Conservation (phyloP, 75 land plant species). For the Gnetum montanum region DNA sequence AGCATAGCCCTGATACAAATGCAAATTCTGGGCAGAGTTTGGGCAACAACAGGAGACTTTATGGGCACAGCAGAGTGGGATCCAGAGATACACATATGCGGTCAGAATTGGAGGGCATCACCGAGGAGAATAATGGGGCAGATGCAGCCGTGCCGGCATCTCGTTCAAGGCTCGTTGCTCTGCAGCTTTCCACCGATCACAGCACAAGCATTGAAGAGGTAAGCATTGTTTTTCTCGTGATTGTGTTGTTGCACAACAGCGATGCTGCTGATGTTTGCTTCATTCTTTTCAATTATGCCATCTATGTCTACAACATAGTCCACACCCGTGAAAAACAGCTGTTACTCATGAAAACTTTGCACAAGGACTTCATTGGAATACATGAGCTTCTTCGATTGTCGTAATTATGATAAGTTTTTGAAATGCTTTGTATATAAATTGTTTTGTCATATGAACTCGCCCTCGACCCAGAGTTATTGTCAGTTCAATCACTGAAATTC, state of each 20-base stretch:
- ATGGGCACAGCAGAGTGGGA: conserved; percentile 1
- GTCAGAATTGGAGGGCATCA: conserved; percentile 46
- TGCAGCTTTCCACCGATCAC: conserved; percentile 91
- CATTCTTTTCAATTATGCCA: too few species aligned
- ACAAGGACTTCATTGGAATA: too few species aligned
- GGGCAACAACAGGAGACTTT: background rate
- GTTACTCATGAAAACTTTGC: too few species aligned
- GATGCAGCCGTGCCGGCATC: conserved; percentile 20
- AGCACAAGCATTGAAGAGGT: conserved; percentile 94
- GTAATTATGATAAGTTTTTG: too few species aligned
- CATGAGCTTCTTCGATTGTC: too few species aligned
- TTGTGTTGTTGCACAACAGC: background rate
- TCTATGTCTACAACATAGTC: too few species aligned
- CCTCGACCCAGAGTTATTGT: too few species aligned
- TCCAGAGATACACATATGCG: conserved; percentile 14
- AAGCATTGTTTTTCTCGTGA: conserved; percentile 16
- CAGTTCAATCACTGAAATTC: too few species aligned
- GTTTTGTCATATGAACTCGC: too few species aligned
- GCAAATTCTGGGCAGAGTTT: conserved; percentile 3
- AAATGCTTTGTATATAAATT: too few species aligned
- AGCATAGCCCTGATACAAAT: conserved; percentile 19
- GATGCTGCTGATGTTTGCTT: too few species aligned
- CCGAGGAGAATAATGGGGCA: conserved; percentile 34
- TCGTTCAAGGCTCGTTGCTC: conserved; percentile 39
- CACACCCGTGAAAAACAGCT: too few species aligned